phyloP scores from a whole-genome alignment of 2,329 filamentous ascomycete genomes.

The Cladosporium velox region DNA sequence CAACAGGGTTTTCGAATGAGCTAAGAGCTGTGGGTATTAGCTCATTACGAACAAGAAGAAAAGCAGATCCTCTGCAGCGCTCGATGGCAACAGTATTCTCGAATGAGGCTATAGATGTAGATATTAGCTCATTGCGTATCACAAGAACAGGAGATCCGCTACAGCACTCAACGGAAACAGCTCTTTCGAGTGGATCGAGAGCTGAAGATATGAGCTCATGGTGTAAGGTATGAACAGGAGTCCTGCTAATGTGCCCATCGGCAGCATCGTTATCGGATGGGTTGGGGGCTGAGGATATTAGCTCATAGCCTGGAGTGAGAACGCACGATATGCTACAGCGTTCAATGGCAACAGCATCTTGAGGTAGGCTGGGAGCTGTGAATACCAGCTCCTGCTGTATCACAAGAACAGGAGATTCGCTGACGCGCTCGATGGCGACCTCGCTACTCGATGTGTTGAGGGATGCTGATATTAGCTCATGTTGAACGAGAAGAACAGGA shows the following conservation, averaged over 20 bases:
- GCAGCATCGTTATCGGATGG: neutral
- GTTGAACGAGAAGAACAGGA: neutral
- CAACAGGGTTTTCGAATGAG: neutral
- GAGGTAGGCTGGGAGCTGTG: neutral
- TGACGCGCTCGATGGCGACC: neutral
- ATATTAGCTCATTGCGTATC: neutral
- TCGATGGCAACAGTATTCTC: neutral
- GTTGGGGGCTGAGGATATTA: neutral
- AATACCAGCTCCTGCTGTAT: neutral
- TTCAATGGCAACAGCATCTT: neutral
- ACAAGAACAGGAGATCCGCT: neutral
- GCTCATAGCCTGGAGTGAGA: neutral
- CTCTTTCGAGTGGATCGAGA: neutral
- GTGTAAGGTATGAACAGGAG: neutral
- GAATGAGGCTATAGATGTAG: neutral
- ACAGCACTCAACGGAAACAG: neutral
- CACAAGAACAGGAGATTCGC: too few relatives aligned
- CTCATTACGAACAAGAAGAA: neutral
- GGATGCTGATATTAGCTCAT: neutral
- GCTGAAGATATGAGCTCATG: neutral
- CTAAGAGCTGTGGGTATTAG: neutral
- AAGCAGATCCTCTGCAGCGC: too few relatives aligned
- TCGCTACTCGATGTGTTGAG: neutral
- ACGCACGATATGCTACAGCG: neutral
- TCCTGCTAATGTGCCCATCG: neutral